These are phyloP conservation scores for Pleurozium schreberi DNA, from an alignment of 225 moss, liverwort and hornwort genomes.

Conservation along the genomic window DNA sequence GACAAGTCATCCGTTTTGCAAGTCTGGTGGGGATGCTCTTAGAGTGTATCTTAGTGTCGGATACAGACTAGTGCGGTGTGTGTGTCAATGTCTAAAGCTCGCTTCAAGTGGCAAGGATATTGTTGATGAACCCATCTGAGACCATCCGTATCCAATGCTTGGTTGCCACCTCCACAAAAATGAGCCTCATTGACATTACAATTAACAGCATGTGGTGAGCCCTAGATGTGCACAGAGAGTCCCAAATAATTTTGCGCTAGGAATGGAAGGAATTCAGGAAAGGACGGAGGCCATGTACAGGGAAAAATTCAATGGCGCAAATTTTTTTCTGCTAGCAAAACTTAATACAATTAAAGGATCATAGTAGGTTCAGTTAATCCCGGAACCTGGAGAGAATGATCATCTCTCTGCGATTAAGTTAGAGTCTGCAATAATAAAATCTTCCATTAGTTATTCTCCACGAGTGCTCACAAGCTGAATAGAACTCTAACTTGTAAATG, in stretches of 20 bases:
- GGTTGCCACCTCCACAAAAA: background rate
- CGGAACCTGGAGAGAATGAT: background rate
- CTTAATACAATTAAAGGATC: too few relatives aligned
- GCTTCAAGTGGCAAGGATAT: background rate
- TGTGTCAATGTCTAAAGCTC: background rate
- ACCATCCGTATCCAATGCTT: background rate
- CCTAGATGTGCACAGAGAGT: background rate
- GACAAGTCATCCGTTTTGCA: too few relatives aligned
- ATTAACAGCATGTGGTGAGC: background rate
- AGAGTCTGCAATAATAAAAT: background rate
- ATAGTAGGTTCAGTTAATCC: background rate
- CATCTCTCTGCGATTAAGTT: background rate
- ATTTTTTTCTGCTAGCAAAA: background rate
- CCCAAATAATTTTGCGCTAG: background rate
- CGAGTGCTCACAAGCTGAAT: background rate
- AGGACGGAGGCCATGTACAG: background rate
- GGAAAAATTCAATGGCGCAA: background rate
- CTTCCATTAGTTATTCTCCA: background rate
- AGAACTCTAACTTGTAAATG: background rate
- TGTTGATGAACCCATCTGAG: background rate
- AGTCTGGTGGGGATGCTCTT: too few relatives aligned
- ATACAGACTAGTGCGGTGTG: background rate
- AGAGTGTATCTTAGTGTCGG: too few relatives aligned
- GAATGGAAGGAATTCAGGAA: background rate
- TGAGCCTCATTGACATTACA: background rate